These are phyloP conservation scores for Sherardia arvensis DNA, from an alignment of 257 asterid species.

Conservation along the genomic window DNA sequence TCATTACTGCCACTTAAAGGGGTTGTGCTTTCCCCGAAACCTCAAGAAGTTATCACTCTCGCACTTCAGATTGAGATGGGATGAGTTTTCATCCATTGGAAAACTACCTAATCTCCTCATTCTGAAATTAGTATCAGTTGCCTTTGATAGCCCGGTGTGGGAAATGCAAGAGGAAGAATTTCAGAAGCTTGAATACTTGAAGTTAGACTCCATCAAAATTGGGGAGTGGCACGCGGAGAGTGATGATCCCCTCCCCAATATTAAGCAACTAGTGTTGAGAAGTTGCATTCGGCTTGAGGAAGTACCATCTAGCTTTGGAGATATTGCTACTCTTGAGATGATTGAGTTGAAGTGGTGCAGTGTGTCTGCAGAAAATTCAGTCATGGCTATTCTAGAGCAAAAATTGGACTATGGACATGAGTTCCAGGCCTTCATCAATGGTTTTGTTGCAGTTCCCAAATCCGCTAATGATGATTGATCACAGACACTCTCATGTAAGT, in stretches of 20 bases:
- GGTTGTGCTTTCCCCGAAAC: background rate
- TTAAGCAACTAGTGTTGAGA: constrained; percentile 1
- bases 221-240: background rate
- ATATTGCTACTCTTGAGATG: background rate
- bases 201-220: background rate
- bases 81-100: background rate
- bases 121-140: background rate
- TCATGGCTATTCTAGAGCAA: background rate
- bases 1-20: background rate
- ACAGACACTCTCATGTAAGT: background rate
- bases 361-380: background rate
- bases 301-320: constrained; percentile 1
- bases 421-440: background rate
- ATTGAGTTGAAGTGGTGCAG: constrained; percentile 1
- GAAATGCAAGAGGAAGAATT: background rate
- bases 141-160: background rate
- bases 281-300: background rate
- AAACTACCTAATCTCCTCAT: background rate
- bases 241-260: constrained; percentile 7
- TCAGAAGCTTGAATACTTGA: background rate
- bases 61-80: background rate
- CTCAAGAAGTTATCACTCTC: background rate
- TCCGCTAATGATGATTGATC: background rate
- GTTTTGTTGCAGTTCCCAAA: background rate
- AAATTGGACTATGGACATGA: background rate